Evolutionary conservation across 805 yeast species (phyloP).

Genomic region (Metschnikowia cubensis): DNA sequence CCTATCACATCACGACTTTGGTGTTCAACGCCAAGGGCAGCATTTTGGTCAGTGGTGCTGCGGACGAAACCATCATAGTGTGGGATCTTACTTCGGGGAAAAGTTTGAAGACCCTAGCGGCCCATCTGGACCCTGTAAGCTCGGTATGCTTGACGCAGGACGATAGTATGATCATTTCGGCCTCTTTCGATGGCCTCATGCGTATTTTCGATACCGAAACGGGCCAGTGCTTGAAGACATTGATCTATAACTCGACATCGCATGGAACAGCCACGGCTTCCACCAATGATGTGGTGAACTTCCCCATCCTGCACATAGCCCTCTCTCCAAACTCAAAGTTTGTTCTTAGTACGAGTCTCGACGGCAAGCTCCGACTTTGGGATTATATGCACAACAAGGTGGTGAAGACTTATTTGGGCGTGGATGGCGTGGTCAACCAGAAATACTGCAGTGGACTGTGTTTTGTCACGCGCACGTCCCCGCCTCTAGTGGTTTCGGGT

Average conservation of each 20-base stretch:
- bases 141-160: conserved; percentile 71
- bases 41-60: conserved; percentile 72
- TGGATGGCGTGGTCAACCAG: conserved; percentile 35
- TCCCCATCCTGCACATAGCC: conserved; percentile 71
- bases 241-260: conserved; percentile 70
- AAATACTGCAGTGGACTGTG: conserved; percentile 51
- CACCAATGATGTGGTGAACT: conserved; percentile 42
- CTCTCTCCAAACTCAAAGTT: conserved; percentile 80
- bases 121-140: conserved; percentile 89
- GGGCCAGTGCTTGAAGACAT: conserved; percentile 88
- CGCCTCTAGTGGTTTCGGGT: conserved; percentile 54
- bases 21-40: conserved; percentile 73
- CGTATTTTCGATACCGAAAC: conserved; percentile 82
- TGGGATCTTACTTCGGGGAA: conserved; percentile 81
- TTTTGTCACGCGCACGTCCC: conserved; percentile 40
- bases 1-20: conserved; percentile 75
- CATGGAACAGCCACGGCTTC: conserved; percentile 59
- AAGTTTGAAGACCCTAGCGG: conserved; percentile 74
- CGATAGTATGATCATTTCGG: conserved; percentile 78
- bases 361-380: conserved; percentile 79
- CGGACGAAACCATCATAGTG: conserved; percentile 85
- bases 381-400: conserved; percentile 79
- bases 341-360: conserved; percentile 72
- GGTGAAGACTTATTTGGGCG: conserved; percentile 61
- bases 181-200: conserved; percentile 88